These are phyloP conservation scores for Monosporascus sp. DNA, from an alignment of 2,329 filamentous ascomycete species.

Conservation along the genomic window DNA sequence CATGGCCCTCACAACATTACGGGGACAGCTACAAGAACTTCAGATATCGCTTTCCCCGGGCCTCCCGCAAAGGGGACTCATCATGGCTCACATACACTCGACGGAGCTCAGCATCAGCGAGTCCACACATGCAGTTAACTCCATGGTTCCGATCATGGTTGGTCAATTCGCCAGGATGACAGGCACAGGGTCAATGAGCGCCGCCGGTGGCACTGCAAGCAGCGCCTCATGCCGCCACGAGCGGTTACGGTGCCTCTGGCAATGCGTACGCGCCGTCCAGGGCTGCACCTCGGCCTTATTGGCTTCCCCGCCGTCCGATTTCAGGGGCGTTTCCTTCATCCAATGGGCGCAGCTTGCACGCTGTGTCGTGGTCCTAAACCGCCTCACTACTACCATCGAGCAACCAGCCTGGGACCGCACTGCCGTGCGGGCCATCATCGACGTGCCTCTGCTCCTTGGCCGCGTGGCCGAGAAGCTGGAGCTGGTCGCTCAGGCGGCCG, in stretches of 20 bases:
- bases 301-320: slow-evolving; percentile 15
- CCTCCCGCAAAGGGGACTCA: slow-evolving; percentile 10
- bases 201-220: too few relatives aligned
- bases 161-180: too few relatives aligned
- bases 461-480: slow-evolving; percentile 23
- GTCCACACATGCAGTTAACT: slow-evolving; percentile 5
- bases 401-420: slow-evolving; percentile 32
- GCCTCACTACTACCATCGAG: slow-evolving; percentile 26
- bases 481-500: slow-evolving; percentile 18
- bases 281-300: slow-evolving; percentile 28
- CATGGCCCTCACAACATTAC: slow-evolving; percentile 25
- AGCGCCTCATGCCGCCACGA: slow-evolving; percentile 2
- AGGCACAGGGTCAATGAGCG: too few relatives aligned
- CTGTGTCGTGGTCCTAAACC: slow-evolving; percentile 28
- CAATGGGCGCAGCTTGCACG: slow-evolving; percentile 32
- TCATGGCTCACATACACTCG: too few relatives aligned
- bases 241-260: slow-evolving; percentile 28
- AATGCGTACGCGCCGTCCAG: slow-evolving; percentile 27
- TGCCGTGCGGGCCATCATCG: slow-evolving; percentile 26
- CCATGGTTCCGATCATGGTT: too few relatives aligned
- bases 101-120: not conserved
- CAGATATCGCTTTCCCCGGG: slow-evolving; percentile 18
- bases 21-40: slow-evolving; percentile 26
- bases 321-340: slow-evolving; percentile 27
- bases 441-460: slow-evolving; percentile 25